Conservation (phyloP, 768 basidiomycete species). For the Suillus subaureus region DNA sequence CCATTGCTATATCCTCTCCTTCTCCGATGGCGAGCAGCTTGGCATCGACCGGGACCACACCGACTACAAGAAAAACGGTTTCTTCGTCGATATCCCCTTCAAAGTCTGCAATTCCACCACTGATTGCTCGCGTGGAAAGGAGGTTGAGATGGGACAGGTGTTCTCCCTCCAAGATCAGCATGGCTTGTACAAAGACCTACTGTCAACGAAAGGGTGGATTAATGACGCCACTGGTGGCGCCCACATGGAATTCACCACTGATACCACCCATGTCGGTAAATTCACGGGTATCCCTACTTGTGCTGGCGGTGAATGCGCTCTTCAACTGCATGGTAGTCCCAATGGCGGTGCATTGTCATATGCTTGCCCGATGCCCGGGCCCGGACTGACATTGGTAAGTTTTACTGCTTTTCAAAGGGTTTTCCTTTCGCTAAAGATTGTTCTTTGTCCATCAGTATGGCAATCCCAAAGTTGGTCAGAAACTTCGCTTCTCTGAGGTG, state of each 20-base stretch:
- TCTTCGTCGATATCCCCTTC: neutral
- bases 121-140: neutral
- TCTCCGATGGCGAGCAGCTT: neutral
- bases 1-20: neutral
- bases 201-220: neutral
- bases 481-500: neutral
- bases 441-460: neutral
- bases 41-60: neutral
- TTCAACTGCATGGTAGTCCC: neutral
- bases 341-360: neutral
- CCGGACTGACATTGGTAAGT: neutral
- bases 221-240: neutral
- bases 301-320: neutral
- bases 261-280: neutral
- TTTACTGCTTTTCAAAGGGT: neutral
- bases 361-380: neutral
- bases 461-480: neutral
- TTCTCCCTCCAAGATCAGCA: conserved; percentile 1
- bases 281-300: neutral
- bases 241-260: neutral
- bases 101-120: neutral
- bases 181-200: neutral
- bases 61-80: neutral
- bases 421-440: neutral
- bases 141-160: neutral